A percentile compares a stretch with the other conserved stretches of the same genome.
These are phyloP conservation scores for Pyricularia sp. DNA, from an alignment of 2,329 filamentous ascomycete genomes.

Conservation along the genomic window DNA sequence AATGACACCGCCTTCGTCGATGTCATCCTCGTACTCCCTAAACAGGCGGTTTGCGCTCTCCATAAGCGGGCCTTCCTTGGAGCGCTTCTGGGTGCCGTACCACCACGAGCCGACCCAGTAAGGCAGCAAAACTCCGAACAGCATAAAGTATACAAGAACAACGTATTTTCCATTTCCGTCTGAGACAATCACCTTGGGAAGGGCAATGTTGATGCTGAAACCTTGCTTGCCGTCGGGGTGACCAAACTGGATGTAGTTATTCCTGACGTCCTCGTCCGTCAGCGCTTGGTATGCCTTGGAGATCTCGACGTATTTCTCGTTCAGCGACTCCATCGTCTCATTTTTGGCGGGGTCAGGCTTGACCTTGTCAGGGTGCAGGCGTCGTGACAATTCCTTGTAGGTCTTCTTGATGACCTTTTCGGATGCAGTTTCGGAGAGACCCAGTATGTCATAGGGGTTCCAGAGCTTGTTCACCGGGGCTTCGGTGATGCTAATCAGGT, in stretches of 20 bases:
- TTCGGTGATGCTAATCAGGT: slow-evolving; percentile 76
- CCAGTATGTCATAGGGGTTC: slow-evolving; percentile 95
- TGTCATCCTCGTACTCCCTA: slow-evolving; percentile 79
- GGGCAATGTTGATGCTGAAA: slow-evolving; percentile 92
- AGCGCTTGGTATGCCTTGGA: slow-evolving; percentile 97
- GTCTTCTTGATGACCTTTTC: slow-evolving; percentile 90
- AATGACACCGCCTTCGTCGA: slow-evolving; percentile 72
- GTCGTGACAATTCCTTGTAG: slow-evolving; percentile 79
- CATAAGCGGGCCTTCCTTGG: slow-evolving; percentile 86
- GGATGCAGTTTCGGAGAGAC: slow-evolving; percentile 71
- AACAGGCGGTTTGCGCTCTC: slow-evolving; percentile 93
- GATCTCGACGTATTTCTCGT: slow-evolving; percentile 84
- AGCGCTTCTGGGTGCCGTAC: slow-evolving; percentile 91
- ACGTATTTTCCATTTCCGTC: slow-evolving; percentile 96
- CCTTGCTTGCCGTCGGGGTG: slow-evolving; percentile 98
- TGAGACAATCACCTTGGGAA: slow-evolving; percentile 85
- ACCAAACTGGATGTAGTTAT: slow-evolving; percentile 93
- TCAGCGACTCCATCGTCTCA: slow-evolving; percentile 76
- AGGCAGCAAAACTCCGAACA: slow-evolving; percentile 83
- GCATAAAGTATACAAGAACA: slow-evolving; percentile 74
- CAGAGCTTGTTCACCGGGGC: slow-evolving; percentile 68
- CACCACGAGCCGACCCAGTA: slow-evolving; percentile 96
- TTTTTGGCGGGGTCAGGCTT: slow-evolving; percentile 78
- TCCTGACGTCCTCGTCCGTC: slow-evolving; percentile 93
- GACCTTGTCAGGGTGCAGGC: slow-evolving; percentile 88